A percentile compares a stretch with the other conserved stretches of the same genome.
Conservation (phyloP, 2,329 filamentous ascomycete species). For the Exophiala spinifera region DNA sequence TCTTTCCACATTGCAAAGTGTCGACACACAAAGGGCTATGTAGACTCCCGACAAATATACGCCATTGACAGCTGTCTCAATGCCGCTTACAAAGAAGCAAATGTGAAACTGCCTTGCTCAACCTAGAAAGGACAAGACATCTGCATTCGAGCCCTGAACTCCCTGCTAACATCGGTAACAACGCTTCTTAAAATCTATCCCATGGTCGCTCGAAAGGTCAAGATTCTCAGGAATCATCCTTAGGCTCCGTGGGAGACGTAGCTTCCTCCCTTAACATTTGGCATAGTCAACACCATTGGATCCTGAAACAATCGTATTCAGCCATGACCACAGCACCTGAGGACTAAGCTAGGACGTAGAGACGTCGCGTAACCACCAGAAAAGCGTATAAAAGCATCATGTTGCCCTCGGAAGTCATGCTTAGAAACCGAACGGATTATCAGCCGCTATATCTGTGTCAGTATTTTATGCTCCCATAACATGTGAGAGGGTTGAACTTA, state of each 20-base stretch:
- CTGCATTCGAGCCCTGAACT: neutral
- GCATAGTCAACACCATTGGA: no score
- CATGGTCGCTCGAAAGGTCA: neutral
- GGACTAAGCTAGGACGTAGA: no score
- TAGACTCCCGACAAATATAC: neutral
- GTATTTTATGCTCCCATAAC: neutral
- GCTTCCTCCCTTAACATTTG: no score
- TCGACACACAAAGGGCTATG: neutral
- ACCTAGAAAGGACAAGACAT: neutral
- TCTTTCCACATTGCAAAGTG: neutral
- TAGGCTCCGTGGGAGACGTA: no score
- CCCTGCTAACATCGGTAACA: neutral
- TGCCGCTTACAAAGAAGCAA: slow-evolving; percentile 1
- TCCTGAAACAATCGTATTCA: no score
- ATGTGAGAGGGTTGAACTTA: slow-evolving; percentile 57
- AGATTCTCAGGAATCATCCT: no score
- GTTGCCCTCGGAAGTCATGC: neutral
- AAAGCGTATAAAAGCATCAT: no score
- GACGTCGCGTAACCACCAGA: no score
- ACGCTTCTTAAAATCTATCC: neutral
- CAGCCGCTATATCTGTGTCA: slow-evolving; percentile 17
- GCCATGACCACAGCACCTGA: no score
- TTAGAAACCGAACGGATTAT: slow-evolving; percentile 24
- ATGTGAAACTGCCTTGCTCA: neutral
- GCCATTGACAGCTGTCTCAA: neutral